These are phyloP conservation scores for Silybum marianum DNA, from an alignment of 129 eudicot genomes.

Conservation along the genomic window DNA sequence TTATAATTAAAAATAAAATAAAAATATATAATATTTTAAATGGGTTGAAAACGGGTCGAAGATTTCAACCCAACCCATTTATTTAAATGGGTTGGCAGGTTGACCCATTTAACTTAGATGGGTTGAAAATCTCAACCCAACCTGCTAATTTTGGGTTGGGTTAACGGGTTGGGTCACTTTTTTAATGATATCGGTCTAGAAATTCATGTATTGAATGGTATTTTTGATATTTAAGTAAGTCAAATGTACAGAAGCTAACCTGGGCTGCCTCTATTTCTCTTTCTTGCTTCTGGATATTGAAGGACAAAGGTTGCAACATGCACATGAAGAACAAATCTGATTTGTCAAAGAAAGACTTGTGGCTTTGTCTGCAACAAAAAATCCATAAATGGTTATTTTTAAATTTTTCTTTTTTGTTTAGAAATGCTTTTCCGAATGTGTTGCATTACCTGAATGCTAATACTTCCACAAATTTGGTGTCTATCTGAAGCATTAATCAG, in stretches of 20 bases:
- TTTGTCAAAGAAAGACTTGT: slow-evolving; percentile 74
- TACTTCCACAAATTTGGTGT: slow-evolving; percentile 66
- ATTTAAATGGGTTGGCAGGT: no score
- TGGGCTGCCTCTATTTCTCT: slow-evolving; percentile 86
- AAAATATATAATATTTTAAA: no score
- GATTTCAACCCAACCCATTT: no score
- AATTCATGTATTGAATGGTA: background rate
- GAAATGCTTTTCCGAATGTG: slow-evolving; percentile 8
- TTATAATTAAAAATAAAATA: no score
- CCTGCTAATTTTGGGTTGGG: no score
- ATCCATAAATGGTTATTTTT: background rate
- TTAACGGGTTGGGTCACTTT: no score
- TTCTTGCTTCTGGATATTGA: slow-evolving; percentile 72
- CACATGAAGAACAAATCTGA: slow-evolving; percentile 87
- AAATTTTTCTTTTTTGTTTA: background rate
- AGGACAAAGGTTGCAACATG: slow-evolving; percentile 75
- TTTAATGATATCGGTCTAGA: no score
- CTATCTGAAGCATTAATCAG: slow-evolving; percentile 55
- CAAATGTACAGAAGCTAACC: slow-evolving; percentile 39
- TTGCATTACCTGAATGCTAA: slow-evolving; percentile 70
- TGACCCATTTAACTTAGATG: no score
- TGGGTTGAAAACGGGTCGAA: no score
- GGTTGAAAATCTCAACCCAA: no score
- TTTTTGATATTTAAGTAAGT: background rate
- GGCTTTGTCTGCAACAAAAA: slow-evolving; percentile 69